Percentiles rank a stretch among this genome's conserved stretches.
phyloP scores from a whole-genome alignment of 2,329 filamentous ascomycete genomes.

The Fusarium guadeloupense region DNA sequence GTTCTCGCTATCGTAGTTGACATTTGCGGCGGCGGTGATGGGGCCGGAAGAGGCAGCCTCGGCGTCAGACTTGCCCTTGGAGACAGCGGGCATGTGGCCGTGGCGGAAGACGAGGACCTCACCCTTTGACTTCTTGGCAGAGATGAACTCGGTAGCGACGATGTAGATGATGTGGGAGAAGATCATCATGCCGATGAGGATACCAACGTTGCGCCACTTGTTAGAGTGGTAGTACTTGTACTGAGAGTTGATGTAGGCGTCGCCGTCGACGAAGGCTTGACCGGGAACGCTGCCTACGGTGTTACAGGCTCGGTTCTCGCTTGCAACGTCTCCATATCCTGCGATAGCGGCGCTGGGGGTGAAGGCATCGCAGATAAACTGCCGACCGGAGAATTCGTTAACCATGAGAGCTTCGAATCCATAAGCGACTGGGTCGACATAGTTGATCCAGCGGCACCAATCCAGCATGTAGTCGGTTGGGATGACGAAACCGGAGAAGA shows the following conservation, averaged over 20 bases:
- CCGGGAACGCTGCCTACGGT: slow-evolving; percentile 60
- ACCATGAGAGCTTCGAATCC: slow-evolving; percentile 72
- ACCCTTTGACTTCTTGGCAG: slow-evolving; percentile 65
- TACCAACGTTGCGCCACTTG: slow-evolving; percentile 66
- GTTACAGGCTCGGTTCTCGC: slow-evolving; percentile 55
- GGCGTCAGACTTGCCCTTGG: slow-evolving; percentile 32
- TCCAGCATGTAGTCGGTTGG: slow-evolving; percentile 61
- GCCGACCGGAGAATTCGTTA: slow-evolving; percentile 66
- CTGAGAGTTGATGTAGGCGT: slow-evolving; percentile 55
- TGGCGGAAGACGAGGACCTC: slow-evolving; percentile 68
- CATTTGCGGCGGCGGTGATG: slow-evolving; percentile 34
- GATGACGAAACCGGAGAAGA: slow-evolving; percentile 61
- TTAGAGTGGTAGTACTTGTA: slow-evolving; percentile 60
- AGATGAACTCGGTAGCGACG: slow-evolving; percentile 57
- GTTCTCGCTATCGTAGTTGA: slow-evolving; percentile 2
- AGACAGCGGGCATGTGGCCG: slow-evolving; percentile 43
- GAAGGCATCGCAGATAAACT: slow-evolving; percentile 39
- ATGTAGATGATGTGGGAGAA: slow-evolving; percentile 61
- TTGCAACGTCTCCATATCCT: slow-evolving; percentile 43
- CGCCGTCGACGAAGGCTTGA: slow-evolving; percentile 54
- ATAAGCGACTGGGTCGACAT: slow-evolving; percentile 72
- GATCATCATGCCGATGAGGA: slow-evolving; percentile 61
- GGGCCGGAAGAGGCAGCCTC: slow-evolving; percentile 36
- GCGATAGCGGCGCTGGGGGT: slow-evolving; percentile 40
- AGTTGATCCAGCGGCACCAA: slow-evolving; percentile 76